Evolutionary conservation across 345 rosid species (phyloP).

Genomic region (Eucalyptus fibrosa): DNA sequence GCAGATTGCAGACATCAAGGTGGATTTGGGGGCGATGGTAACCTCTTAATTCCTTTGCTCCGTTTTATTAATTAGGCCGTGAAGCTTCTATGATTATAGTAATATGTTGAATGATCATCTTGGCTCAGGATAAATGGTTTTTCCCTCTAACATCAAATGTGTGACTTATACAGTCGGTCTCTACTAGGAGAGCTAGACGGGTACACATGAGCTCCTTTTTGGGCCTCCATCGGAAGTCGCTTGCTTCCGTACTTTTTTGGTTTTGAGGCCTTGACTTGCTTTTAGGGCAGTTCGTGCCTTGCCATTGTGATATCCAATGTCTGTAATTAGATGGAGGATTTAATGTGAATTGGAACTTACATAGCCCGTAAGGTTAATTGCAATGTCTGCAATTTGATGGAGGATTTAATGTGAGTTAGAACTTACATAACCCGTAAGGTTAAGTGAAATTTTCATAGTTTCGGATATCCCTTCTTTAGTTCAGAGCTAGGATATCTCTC

Average conservation of each 20-base stretch:
- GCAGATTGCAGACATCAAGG: conserved; percentile 63
- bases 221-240: neutral
- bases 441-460: no score
- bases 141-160: neutral
- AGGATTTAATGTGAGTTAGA: no score
- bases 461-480: no score
- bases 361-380: no score
- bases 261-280: neutral
- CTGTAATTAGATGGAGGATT: neutral
- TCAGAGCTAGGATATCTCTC: no score
- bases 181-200: neutral
- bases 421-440: no score
- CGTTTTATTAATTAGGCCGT: no score
- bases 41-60: no score
- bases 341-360: no score
- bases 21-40: conserved; percentile 47
- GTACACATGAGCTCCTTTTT: neutral
- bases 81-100: no score
- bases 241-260: neutral
- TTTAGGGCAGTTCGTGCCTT: neutral
- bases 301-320: neutral
- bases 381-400: neutral
- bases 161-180: neutral
- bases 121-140: conserved; percentile 16
- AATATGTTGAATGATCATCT: neutral